These are phyloP conservation scores for Pseudocercospora ulei DNA, from an alignment of 2,329 filamentous ascomycete genomes.

Conservation along the genomic window DNA sequence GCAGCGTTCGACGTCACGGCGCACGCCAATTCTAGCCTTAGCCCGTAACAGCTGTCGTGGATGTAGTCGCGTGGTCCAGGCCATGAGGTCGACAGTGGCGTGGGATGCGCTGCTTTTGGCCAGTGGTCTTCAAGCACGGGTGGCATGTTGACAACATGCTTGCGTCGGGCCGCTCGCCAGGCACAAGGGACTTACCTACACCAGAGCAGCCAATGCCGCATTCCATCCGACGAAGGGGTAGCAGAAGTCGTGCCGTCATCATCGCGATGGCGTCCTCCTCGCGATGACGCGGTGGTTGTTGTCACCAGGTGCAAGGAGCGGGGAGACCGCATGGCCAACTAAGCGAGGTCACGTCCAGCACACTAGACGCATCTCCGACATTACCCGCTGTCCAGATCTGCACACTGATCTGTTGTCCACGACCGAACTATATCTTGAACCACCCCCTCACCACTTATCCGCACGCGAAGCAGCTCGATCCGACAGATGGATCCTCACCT, in stretches of 20 bases:
- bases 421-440: constrained; percentile 4
- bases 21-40: constrained; percentile 8
- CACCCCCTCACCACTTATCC: constrained; percentile 1
- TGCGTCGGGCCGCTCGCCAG: constrained; percentile 14
- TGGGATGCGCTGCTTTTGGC: constrained; percentile 20
- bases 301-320: too few relatives aligned
- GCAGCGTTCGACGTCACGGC: constrained; percentile 19
- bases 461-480: background rate
- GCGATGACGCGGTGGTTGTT: too few relatives aligned
- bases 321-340: too few relatives aligned
- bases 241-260: too few relatives aligned
- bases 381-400: background rate
- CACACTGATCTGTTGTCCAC: background rate
- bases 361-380: constrained; percentile 1
- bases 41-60: constrained; percentile 12
- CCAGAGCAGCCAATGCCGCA: constrained; percentile 7
- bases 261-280: too few relatives aligned
- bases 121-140: constrained; percentile 21
- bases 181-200: too few relatives aligned
- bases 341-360: too few relatives aligned
- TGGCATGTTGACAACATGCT: constrained; percentile 21
- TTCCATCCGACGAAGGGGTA: constrained; percentile 4
- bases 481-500: constrained; percentile 2
- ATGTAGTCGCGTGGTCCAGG: constrained; percentile 10
- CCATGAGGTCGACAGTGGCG: constrained; percentile 14